Conservation (phyloP, 495 filamentous ascomycete species). For the Lophiostoma macrostomum region DNA sequence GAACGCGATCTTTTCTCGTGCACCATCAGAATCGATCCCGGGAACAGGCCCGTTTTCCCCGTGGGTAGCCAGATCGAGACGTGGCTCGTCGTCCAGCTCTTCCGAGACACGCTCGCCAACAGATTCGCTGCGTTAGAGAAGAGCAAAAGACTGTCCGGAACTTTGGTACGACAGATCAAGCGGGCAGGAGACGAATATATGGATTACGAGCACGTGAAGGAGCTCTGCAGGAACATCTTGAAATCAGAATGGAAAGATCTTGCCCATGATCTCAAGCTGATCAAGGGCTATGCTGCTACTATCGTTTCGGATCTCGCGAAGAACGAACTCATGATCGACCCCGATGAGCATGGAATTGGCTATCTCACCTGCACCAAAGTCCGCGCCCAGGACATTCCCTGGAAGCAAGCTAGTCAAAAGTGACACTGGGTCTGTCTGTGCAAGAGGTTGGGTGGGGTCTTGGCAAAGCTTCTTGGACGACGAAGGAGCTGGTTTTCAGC, state of each 20-base stretch:
- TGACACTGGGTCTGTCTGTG: background rate
- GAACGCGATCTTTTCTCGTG: slow-evolving; percentile 33
- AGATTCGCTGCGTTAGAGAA: slow-evolving; percentile 10
- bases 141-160: slow-evolving; percentile 4
- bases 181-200: slow-evolving; percentile 28
- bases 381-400: slow-evolving; percentile 12
- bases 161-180: slow-evolving; percentile 26
- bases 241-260: slow-evolving; percentile 15
- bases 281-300: slow-evolving; percentile 31
- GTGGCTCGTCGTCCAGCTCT: slow-evolving; percentile 33
- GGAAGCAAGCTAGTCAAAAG: background rate
- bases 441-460: background rate
- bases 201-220: slow-evolving; percentile 20
- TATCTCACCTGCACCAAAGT: slow-evolving; percentile 36
- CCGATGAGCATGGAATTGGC: slow-evolving; percentile 20
- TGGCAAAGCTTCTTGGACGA: too few species aligned
- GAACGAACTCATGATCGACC: slow-evolving; percentile 31
- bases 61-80: slow-evolving; percentile 13
- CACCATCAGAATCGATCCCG: slow-evolving; percentile 11
- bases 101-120: slow-evolving; percentile 29
- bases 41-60: slow-evolving; percentile 1
- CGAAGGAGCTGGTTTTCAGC: too few species aligned
- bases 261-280: slow-evolving; percentile 16
- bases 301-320: slow-evolving; percentile 28
- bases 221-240: background rate